These are phyloP conservation scores for Anacardium occidentale DNA, from an alignment of 345 rosid species.

Conservation along the genomic window DNA sequence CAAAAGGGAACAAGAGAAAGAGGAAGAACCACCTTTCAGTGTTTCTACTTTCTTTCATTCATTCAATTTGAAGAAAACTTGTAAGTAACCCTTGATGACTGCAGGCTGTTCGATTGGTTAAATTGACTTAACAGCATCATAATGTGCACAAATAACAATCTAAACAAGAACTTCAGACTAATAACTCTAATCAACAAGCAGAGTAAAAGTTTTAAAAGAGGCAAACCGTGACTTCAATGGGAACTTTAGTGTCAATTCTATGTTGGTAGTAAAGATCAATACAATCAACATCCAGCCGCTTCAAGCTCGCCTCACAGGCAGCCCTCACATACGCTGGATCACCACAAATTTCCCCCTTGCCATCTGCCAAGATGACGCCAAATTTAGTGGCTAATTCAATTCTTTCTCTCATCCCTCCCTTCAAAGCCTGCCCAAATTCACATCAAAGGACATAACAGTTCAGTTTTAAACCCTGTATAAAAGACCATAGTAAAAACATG, in stretches of 20 bases:
- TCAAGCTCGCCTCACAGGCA: conserved; percentile 41
- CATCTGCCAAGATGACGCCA: not conserved
- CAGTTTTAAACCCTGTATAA: too few species aligned
- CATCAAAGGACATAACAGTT: not conserved
- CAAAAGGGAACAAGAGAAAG: too few species aligned
- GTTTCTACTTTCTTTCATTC: too few species aligned
- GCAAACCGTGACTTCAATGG: conserved; percentile 24
- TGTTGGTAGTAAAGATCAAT: conserved; percentile 32
- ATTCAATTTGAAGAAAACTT: too few species aligned
- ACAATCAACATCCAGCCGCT: conserved; percentile 21
- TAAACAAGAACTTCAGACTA: not conserved
- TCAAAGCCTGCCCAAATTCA: conserved; percentile 16
- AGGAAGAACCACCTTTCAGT: not conserved
- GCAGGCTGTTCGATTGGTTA: too few species aligned
- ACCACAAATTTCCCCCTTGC: conserved; percentile 19
- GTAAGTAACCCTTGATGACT: too few species aligned
- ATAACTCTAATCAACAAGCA: not conserved
- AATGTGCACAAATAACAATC: too few species aligned
- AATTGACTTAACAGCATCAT: too few species aligned
- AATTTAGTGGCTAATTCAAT: conserved; percentile 22
- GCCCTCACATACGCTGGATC: conserved; percentile 46
- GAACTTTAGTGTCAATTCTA: conserved; percentile 20
- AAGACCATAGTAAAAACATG: too few species aligned
- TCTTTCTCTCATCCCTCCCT: conserved; percentile 18
- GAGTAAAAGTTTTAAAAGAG: conserved; percentile 10